A percentile compares a stretch with the other conserved stretches of the same genome.
Conservation (phyloP, 192 early-diverging fungal genomes). For the Rhizoclosmatium globosum region DNA sequence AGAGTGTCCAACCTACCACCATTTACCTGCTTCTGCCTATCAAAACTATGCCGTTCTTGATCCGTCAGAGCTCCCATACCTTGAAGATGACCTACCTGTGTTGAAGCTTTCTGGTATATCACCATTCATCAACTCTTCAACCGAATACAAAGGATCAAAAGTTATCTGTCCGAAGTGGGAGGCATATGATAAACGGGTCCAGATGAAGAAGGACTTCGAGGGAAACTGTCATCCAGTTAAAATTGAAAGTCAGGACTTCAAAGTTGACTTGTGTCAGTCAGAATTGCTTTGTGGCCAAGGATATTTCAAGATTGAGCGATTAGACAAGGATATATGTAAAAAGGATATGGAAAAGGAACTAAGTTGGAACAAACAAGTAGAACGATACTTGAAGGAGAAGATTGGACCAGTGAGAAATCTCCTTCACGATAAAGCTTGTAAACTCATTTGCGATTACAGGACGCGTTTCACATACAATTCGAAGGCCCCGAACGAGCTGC, state of each 20-base stretch:
- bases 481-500: constrained; percentile 5
- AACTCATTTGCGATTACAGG: neutral
- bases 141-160: too few species aligned
- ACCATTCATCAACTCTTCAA: neutral
- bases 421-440: neutral
- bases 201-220: constrained; percentile 13
- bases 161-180: constrained; percentile 8
- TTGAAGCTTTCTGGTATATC: neutral
- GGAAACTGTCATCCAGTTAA: neutral
- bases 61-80: too few species aligned
- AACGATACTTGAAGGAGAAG: neutral
- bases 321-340: constrained; percentile 17
- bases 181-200: constrained; percentile 12
- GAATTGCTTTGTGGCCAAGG: constrained; percentile 27
- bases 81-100: neutral
- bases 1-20: too few species aligned
- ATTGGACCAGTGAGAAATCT: constrained; percentile 19
- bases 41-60: too few species aligned
- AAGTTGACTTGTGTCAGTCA: neutral
- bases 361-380: neutral
- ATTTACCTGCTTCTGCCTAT: too few species aligned
- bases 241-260: neutral
- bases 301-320: constrained; percentile 5
- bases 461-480: constrained; percentile 19
- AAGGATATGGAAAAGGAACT: neutral